Base-by-base conservation (phyloP, 768 basidiomycete species). In the Macrolepiota fuliginosa region DNA sequence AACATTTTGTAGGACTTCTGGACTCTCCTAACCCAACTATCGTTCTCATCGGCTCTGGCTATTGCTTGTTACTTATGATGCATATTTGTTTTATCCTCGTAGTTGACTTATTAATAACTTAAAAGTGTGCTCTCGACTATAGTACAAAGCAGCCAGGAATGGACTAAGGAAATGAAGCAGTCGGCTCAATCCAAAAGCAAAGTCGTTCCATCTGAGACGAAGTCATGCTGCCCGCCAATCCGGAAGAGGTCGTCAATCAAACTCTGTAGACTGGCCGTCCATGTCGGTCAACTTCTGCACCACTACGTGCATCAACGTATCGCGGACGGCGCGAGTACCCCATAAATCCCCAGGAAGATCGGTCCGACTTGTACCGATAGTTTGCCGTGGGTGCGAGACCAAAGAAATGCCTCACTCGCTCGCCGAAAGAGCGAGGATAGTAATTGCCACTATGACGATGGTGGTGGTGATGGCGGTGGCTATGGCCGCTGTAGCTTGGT, bases 231-330 rank as follows among this genome's bases (percentile, higher is more conserved):
- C n/a, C n/a, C n/a, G n/a, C n/a, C n/a, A n/a, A n/a, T n/a, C n/a
- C n/a, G n/a, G n/a, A n/a, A n/a, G n/a, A n/a, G n/a, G n/a, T n/a
- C n/a, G 36, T 35, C 11, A 19, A 46, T 77, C 65, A 82, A 50
- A 82, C 74, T 53, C 81, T 75, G 70, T 82, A 80, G 56, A 86
- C 73, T 24, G 81, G 82, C 56, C 83, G 77, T 59, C 87, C 87
- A 39, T 81, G 72, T 65, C 80, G 72, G 72, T 87, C 85, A 54
- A 85, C 85, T 67, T 83, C 82, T 17, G 66, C 75, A 5, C 83
- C 83, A 17, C 77, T 81, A 19, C 73, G 70, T 13, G 79, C 76
- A 69, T 85, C 82, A n/a, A 77, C 69, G 66, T 82, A 85, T 63
- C 77, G 72, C 54, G 76, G 78, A 61, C 81, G 73, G 22, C 77